phyloP scores from a whole-genome alignment of 306 rosid species.

The Begonia peltatifolia region DNA sequence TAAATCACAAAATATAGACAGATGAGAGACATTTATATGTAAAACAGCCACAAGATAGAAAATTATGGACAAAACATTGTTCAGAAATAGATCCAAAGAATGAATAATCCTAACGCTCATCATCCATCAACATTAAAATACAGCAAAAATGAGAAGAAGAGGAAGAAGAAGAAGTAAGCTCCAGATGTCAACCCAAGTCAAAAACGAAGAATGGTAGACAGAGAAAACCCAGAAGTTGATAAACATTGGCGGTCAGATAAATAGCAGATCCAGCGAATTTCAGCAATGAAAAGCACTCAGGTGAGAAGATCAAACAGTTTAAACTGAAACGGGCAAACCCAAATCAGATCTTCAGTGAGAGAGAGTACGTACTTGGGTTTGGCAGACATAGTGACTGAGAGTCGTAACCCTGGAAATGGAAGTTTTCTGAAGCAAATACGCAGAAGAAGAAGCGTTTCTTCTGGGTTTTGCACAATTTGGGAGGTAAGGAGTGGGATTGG shows the following conservation, averaged over 20 bases:
- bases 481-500: not conserved
- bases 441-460: slow-evolving; percentile 2
- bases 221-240: slow-evolving; percentile 1
- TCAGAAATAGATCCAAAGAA: not conserved
- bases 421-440: slow-evolving; percentile 5
- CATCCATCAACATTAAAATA: slow-evolving; percentile 4
- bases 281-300: too few species aligned
- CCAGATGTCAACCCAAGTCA: too few species aligned
- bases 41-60: too few species aligned
- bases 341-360: slow-evolving; percentile 43
- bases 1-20: too few species aligned
- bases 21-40: too few species aligned
- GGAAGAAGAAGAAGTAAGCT: not conserved
- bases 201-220: not conserved
- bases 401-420: slow-evolving; percentile 13
- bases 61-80: too few species aligned
- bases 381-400: slow-evolving; percentile 60
- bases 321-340: slow-evolving; percentile 1
- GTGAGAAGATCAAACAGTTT: slow-evolving; percentile 21
- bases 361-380: slow-evolving; percentile 50
- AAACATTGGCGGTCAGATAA: not conserved
- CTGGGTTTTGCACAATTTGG: not conserved
- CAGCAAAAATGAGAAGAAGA: slow-evolving; percentile 1
- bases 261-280: slow-evolving; percentile 11
- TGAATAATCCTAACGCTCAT: slow-evolving; percentile 5